Evolutionary conservation across 192 early-diverging fungal genomes (phyloP).

Genomic region (Coemansia sp.): DNA sequence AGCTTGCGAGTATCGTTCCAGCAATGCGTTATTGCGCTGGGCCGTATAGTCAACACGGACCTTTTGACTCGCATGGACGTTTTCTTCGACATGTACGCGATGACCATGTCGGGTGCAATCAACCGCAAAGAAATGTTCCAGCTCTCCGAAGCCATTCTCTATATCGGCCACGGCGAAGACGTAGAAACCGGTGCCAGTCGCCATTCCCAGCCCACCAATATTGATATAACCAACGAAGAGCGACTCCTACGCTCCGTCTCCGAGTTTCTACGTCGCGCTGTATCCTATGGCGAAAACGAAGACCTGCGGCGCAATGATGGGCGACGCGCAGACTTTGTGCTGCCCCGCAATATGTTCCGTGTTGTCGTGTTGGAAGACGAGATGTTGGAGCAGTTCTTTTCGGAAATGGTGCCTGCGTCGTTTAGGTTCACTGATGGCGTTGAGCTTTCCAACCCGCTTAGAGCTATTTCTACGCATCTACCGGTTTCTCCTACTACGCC

Average conservation of each 20-base stretch:
- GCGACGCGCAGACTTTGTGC: slow-evolving; percentile 19
- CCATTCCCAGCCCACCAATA: not conserved
- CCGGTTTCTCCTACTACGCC: slow-evolving; percentile 37
- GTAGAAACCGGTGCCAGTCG: slow-evolving; percentile 20
- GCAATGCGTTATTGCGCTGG: slow-evolving; percentile 77
- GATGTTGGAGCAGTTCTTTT: slow-evolving; percentile 83
- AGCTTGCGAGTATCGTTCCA: slow-evolving; percentile 66
- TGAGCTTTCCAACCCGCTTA: slow-evolving; percentile 50
- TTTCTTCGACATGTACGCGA: slow-evolving; percentile 84
- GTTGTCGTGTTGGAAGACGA: slow-evolving; percentile 88
- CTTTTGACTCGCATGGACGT: slow-evolving; percentile 74
- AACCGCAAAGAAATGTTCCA: slow-evolving; percentile 79
- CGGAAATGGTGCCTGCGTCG: slow-evolving; percentile 49
- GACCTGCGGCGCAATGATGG: not conserved
- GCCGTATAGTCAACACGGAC: slow-evolving; percentile 74
- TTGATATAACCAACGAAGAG: slow-evolving; percentile 51
- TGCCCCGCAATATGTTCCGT: slow-evolving; percentile 60
- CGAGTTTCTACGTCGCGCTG: slow-evolving; percentile 32
- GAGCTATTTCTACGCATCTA: slow-evolving; percentile 42
- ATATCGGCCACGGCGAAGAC: slow-evolving; percentile 59
- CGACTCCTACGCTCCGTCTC: slow-evolving; percentile 48
- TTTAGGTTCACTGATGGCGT: slow-evolving; percentile 54
- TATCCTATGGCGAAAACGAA: slow-evolving; percentile 22
- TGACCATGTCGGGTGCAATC: slow-evolving; percentile 64
- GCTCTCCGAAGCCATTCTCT: slow-evolving; percentile 83